Conservation (phyloP, 257 asterid species). For the Capsicum chinense region DNA sequence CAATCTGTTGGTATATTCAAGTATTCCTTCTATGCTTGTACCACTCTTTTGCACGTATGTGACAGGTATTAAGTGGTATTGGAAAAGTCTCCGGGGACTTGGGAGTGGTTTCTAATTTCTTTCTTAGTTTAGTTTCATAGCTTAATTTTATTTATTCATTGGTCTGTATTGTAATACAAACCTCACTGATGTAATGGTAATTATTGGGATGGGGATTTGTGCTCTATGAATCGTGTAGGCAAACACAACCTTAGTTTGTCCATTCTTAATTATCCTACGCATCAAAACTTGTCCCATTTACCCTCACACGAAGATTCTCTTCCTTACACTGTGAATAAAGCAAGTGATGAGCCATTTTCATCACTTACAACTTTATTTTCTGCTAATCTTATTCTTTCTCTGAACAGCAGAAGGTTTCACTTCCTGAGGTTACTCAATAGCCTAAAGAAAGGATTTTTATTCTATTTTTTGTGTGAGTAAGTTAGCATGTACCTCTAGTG, state of each 20-base stretch:
- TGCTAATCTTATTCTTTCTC: slow-evolving; percentile 8
- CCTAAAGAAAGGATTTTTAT: slow-evolving; percentile 22
- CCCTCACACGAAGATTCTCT: background rate
- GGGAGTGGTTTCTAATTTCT: too few species aligned
- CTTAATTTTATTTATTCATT: too few species aligned
- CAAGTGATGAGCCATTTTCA: slow-evolving; percentile 70
- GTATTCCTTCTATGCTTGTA: too few species aligned
- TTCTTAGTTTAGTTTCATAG: too few species aligned
- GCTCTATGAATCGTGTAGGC: too few species aligned
- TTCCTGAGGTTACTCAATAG: slow-evolving; percentile 39
- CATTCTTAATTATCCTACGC: slow-evolving; percentile 47
- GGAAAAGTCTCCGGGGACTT: too few species aligned
- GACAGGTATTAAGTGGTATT: too few species aligned
- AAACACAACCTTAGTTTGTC: slow-evolving; percentile 26
- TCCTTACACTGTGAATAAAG: slow-evolving; percentile 23
- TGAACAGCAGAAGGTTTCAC: slow-evolving; percentile 31
- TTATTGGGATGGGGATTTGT: too few species aligned
- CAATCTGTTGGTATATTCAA: too few species aligned
- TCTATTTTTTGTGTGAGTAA: background rate
- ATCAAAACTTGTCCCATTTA: slow-evolving; percentile 27
- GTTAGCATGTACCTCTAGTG: slow-evolving; percentile 2
- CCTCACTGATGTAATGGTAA: too few species aligned
- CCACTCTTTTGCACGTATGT: too few species aligned
- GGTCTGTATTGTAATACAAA: too few species aligned
- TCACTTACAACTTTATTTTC: slow-evolving; percentile 39